Percentiles rank a stretch among this genome's conserved stretches.
phyloP scores from a whole-genome alignment of 2,329 filamentous ascomycete genomes.

The Colletotrichum sp. region DNA sequence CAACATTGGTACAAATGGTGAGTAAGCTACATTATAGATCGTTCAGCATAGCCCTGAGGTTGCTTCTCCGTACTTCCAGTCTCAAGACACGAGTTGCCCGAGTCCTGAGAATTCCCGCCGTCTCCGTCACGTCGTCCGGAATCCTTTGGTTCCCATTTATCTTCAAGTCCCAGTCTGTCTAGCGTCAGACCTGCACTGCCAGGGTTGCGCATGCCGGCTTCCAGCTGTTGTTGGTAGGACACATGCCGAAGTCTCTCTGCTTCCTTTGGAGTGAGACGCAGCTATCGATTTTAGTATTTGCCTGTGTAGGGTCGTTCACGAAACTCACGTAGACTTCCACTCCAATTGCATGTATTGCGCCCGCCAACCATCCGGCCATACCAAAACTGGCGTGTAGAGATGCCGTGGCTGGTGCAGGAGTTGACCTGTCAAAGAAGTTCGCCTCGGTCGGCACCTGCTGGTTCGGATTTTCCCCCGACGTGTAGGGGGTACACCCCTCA shows the following conservation, averaged over 20 bases:
- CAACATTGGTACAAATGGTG: background rate
- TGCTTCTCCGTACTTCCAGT: background rate
- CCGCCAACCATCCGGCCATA: slow-evolving; percentile 56
- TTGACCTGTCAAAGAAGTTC: slow-evolving; percentile 30
- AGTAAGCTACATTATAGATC: background rate
- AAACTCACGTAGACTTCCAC: slow-evolving; percentile 52
- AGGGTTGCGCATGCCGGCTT: slow-evolving; percentile 55
- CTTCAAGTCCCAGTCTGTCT: slow-evolving; percentile 42
- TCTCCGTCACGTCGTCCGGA: background rate
- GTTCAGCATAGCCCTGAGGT: background rate
- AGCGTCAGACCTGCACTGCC: slow-evolving; percentile 50
- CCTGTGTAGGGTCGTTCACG: background rate
- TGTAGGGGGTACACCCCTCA: slow-evolving; percentile 48
- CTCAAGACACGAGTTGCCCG: background rate
- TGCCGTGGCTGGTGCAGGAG: slow-evolving; percentile 38
- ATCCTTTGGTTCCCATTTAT: slow-evolving; percentile 8
- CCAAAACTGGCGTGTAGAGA: slow-evolving; percentile 55
- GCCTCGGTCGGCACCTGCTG: slow-evolving; percentile 29
- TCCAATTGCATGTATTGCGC: slow-evolving; percentile 54
- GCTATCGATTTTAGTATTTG: slow-evolving; percentile 31
- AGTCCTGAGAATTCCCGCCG: background rate
- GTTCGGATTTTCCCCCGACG: slow-evolving; percentile 22
- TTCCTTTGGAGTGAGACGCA: slow-evolving; percentile 59
- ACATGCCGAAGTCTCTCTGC: slow-evolving; percentile 57
- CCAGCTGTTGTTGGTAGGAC: slow-evolving; percentile 60